phyloP scores from a whole-genome alignment of 768 basidiomycete genomes.

The Lactarius deliciosus region DNA sequence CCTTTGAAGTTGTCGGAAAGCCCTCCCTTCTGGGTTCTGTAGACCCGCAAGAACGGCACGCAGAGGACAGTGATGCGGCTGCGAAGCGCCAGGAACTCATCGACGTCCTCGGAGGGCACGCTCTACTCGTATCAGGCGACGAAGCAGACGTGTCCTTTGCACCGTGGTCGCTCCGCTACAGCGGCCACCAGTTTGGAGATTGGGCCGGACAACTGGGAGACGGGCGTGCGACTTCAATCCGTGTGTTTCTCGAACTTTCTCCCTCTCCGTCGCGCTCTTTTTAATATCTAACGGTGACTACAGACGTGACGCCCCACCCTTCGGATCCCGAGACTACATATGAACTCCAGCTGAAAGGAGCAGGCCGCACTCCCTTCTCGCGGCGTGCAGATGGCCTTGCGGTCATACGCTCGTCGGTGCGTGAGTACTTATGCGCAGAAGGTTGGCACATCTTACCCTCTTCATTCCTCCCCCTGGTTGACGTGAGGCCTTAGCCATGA shows the following conservation, averaged over 20 bases:
- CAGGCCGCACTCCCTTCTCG: constrained; percentile 92
- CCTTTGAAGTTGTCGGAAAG: constrained; percentile 62
- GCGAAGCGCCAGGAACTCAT: constrained; percentile 67
- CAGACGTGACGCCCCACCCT: constrained; percentile 80
- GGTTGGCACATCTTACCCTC: constrained; percentile 43
- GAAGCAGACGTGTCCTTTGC: constrained; percentile 40
- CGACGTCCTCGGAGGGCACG: constrained; percentile 79
- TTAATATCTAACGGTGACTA: not conserved
- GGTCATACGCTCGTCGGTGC: constrained; percentile 89
- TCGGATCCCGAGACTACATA: constrained; percentile 52
- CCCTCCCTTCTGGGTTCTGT: constrained; percentile 47
- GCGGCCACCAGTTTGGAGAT: constrained; percentile 84
- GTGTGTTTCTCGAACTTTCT: constrained; percentile 48
- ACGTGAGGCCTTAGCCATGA: constrained; percentile 46
- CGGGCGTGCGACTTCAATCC: constrained; percentile 88
- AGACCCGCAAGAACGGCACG: constrained; percentile 34
- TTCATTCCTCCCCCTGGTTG: not conserved
- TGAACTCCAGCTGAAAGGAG: constrained; percentile 94
- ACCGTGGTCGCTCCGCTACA: constrained; percentile 88
- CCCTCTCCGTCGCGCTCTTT: not conserved
- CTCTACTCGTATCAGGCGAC: constrained; percentile 56
- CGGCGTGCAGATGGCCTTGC: constrained; percentile 92
- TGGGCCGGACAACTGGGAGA: constrained; percentile 98
- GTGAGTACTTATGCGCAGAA: constrained; percentile 93
- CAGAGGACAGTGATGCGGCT: constrained; percentile 37